phyloP scores from a whole-genome alignment of 2,329 filamentous ascomycete genomes.

The Aureobasidium sp. region DNA sequence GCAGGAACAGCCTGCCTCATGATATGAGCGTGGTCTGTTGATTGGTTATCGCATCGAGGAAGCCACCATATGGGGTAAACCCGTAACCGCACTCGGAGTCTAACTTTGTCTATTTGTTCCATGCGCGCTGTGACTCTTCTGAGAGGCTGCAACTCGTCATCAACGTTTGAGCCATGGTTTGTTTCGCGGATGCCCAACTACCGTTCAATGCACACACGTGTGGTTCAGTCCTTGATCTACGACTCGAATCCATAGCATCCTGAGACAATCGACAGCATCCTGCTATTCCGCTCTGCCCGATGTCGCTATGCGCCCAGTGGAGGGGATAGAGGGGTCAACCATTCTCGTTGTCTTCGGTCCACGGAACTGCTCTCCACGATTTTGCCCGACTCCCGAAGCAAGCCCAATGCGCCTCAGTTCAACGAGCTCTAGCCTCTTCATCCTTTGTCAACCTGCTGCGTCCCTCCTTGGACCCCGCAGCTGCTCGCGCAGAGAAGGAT shows the following conservation, averaged over 20 bases:
- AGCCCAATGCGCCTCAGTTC: background rate
- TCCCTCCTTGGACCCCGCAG: slow-evolving; percentile 3
- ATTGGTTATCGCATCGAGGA: slow-evolving; percentile 4
- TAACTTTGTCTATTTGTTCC: background rate
- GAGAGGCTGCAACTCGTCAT: slow-evolving; percentile 6
- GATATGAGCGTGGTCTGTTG: slow-evolving; percentile 7
- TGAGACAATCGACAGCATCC: background rate
- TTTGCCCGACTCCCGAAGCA: background rate
- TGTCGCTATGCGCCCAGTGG: background rate
- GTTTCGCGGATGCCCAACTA: background rate
- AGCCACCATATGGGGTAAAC: background rate
- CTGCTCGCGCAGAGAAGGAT: slow-evolving; percentile 7
- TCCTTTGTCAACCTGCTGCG: background rate
- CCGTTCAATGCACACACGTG: background rate
- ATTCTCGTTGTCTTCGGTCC: background rate
- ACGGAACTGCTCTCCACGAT: background rate
- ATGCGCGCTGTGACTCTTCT: background rate
- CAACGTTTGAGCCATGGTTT: background rate
- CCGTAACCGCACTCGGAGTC: slow-evolving; percentile 5
- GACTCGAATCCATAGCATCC: background rate
- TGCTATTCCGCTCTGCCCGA: background rate
- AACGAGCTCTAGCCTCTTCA: slow-evolving; percentile 2
- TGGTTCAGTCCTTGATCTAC: background rate
- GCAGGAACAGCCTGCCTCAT: background rate
- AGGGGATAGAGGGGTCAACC: background rate